phyloP scores from a whole-genome alignment of 2,329 filamentous ascomycete genomes.

The Alternaria infectoria region DNA sequence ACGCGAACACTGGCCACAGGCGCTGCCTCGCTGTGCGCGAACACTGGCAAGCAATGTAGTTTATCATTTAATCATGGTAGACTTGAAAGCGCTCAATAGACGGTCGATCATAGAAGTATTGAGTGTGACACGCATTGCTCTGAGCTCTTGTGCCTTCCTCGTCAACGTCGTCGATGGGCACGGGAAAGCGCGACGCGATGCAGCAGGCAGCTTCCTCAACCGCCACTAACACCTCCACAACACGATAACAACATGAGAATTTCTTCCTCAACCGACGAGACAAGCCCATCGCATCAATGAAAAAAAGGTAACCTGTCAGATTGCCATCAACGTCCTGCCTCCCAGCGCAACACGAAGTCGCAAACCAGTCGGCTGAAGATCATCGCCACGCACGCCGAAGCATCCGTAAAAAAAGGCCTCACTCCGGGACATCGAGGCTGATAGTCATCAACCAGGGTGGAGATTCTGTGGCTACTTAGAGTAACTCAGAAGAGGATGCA shows the following conservation, averaged over 20 bases:
- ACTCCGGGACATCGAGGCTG: slow-evolving; percentile 89
- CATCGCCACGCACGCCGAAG: slow-evolving; percentile 92
- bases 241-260: too few species aligned
- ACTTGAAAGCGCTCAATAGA: too few species aligned
- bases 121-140: too few species aligned
- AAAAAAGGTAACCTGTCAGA: slow-evolving; percentile 73
- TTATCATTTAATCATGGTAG: too few species aligned
- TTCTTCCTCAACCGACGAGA: slow-evolving; percentile 35
- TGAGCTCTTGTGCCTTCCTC: too few species aligned
- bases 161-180: too few species aligned
- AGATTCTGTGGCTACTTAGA: slow-evolving; percentile 89
- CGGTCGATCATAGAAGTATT: accelerated
- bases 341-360: slow-evolving; percentile 75
- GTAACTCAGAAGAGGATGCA: slow-evolving; percentile 90
- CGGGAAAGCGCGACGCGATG: not conserved
- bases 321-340: slow-evolving; percentile 81
- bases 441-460: slow-evolving; percentile 87
- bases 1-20: too few species aligned
- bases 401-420: slow-evolving; percentile 68
- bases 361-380: slow-evolving; percentile 80
- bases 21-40: too few species aligned
- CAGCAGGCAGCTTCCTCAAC: not conserved
- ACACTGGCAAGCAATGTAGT: too few species aligned
- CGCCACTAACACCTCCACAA: too few species aligned
- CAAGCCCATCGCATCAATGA: slow-evolving; percentile 43